Percentiles rank a stretch among this genome's conserved stretches.
phyloP scores from a whole-genome alignment of 345 rosid species.

The Ceriops decandra region DNA sequence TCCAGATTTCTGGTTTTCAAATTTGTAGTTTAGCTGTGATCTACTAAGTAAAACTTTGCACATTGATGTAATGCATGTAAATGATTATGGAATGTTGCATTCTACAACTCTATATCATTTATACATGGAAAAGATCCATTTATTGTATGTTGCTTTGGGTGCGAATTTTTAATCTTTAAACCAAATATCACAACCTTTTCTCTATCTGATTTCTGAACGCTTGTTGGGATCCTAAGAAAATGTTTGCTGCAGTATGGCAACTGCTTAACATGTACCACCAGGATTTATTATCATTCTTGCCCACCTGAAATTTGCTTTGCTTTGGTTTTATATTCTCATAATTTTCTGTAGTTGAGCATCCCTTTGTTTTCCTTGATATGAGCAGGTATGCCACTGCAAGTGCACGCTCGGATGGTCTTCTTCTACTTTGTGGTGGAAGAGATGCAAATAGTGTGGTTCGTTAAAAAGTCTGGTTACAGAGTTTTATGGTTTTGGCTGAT shows the following conservation, averaged over 20 bases:
- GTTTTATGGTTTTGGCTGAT: constrained; percentile 4
- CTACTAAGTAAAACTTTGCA: background rate
- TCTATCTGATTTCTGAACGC: too few species aligned
- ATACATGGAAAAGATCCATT: background rate
- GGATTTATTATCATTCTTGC: too few species aligned
- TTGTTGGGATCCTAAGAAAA: too few species aligned
- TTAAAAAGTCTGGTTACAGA: background rate
- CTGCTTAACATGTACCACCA: too few species aligned
- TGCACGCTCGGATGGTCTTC: constrained; percentile 99
- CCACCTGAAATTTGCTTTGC: too few species aligned
- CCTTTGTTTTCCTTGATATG: constrained; percentile 18
- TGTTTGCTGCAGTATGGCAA: too few species aligned
- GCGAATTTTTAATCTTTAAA: too few species aligned
- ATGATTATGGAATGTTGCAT: background rate
- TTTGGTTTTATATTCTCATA: background rate
- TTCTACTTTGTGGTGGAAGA: constrained; percentile 97
- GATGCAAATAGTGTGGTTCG: constrained; percentile 96
- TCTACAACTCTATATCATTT: background rate
- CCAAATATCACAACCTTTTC: too few species aligned
- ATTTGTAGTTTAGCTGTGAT: background rate
- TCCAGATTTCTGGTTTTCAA: too few species aligned
- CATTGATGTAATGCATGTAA: background rate
- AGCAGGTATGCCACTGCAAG: constrained; percentile 99
- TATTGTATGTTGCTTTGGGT: background rate
- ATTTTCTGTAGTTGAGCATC: constrained; percentile 6